Evolutionary conservation across 768 basidiomycete genomes (phyloP).

Genomic region (Russula vinacea): DNA sequence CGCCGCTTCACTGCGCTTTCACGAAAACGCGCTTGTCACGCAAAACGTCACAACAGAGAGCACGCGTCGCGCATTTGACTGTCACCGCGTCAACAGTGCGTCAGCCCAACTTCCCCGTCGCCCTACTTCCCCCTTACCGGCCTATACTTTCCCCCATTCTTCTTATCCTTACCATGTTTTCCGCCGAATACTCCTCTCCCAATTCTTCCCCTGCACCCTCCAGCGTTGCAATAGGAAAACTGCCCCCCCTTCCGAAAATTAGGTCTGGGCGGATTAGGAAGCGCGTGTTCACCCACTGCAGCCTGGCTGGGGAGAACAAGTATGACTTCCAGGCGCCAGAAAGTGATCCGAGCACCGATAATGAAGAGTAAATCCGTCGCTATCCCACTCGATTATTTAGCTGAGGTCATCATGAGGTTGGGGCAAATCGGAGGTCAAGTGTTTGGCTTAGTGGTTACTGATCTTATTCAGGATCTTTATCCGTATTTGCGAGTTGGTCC

Average conservation of each 20-base stretch:
- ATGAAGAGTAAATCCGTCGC: neutral
- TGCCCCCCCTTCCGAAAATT: slow-evolving; percentile 7
- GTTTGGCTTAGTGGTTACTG: slow-evolving; percentile 5
- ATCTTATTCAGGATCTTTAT: slow-evolving; percentile 11
- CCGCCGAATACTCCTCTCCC: neutral
- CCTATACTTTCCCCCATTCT: neutral
- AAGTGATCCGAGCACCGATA: slow-evolving; percentile 6
- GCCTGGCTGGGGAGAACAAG: neutral
- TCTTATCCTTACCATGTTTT: neutral
- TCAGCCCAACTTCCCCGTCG: too few species aligned
- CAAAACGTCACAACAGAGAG: too few species aligned
- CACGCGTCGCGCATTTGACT: too few species aligned
- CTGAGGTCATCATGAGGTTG: slow-evolving; percentile 3
- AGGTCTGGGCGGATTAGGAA: neutral
- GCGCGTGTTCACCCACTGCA: slow-evolving; percentile 17
- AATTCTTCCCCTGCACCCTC: neutral
- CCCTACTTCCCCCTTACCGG: too few species aligned
- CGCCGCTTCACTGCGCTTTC: too few species aligned
- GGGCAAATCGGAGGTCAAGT: slow-evolving; percentile 15
- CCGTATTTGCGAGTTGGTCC: slow-evolving; percentile 12
- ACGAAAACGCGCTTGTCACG: too few species aligned
- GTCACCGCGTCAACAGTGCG: too few species aligned
- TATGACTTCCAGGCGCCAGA: slow-evolving; percentile 4
- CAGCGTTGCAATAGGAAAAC: neutral
- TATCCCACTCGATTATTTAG: neutral